Evolutionary conservation across 176 grass and related monocot species (phyloP).

Genomic region (Pontederia paniculata): DNA sequence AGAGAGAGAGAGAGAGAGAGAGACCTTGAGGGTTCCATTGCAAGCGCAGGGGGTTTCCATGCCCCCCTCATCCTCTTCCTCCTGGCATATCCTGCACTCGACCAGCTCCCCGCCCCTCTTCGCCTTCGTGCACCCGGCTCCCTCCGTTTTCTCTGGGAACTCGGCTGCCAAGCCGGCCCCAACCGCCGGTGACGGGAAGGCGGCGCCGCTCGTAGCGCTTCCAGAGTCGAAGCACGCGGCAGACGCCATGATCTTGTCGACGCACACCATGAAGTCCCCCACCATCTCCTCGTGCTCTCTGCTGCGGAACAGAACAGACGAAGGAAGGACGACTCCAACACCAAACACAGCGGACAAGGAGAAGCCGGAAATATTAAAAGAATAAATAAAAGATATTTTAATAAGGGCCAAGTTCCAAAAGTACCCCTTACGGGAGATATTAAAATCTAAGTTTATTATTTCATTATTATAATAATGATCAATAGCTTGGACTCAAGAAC

Average conservation of each 20-base stretch:
- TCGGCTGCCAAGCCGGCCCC: background rate
- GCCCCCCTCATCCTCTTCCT: slow-evolving; percentile 10
- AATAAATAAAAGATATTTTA: no score
- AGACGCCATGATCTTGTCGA: slow-evolving; percentile 33
- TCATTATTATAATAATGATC: no score
- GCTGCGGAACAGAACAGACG: background rate
- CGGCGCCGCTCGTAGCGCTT: no score
- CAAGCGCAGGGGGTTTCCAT: slow-evolving; percentile 25
- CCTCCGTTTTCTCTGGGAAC: background rate
- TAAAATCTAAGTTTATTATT: no score
- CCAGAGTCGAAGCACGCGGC: slow-evolving; percentile 5
- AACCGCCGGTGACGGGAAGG: background rate
- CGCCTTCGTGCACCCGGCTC: background rate
- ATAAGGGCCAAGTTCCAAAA: no score
- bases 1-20: background rate
- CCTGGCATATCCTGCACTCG: slow-evolving; percentile 27
- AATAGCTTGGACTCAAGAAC: no score
- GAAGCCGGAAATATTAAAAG: no score
- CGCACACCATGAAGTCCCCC: slow-evolving; percentile 37
- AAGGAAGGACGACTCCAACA: no score
- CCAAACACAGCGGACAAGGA: no score
- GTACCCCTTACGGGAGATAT: no score
- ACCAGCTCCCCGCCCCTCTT: background rate
- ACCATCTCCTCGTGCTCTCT: slow-evolving; percentile 15
- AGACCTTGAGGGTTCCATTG: slow-evolving; percentile 22